These are phyloP conservation scores for Saccharomycopsis fermentans DNA, from an alignment of 805 yeast species.

Conservation along the genomic window DNA sequence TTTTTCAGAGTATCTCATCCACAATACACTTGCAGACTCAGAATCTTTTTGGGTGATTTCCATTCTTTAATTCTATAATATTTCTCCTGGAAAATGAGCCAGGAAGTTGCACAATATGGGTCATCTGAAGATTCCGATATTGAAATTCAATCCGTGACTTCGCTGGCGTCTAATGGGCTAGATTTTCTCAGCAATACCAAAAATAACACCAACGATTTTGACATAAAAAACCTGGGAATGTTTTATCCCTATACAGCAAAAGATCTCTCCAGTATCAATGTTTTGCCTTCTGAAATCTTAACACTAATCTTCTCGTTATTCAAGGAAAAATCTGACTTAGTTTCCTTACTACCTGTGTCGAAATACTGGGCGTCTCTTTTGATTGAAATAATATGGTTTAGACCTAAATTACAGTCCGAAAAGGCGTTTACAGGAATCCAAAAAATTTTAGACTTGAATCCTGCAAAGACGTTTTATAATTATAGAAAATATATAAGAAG, in stretches of 20 bases:
- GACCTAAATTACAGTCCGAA: slow-evolving; percentile 60
- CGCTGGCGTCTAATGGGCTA: not conserved
- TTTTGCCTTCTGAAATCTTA: slow-evolving; percentile 46
- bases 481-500: slow-evolving; percentile 64
- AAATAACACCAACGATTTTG: not conserved
- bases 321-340: slow-evolving; percentile 48
- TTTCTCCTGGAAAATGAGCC: not conserved
- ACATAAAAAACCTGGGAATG: slow-evolving; percentile 1
- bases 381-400: slow-evolving; percentile 76
- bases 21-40: no score
- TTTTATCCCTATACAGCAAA: slow-evolving; percentile 7
- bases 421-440: slow-evolving; percentile 42
- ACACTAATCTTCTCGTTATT: slow-evolving; percentile 57
- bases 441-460: slow-evolving; percentile 42
- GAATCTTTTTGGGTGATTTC: no score
- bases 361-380: slow-evolving; percentile 70
- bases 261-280: slow-evolving; percentile 12
- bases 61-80: not conserved
- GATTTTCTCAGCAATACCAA: not conserved
- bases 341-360: slow-evolving; percentile 60
- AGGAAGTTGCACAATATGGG: slow-evolving; percentile 1
- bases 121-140: slow-evolving; percentile 11
- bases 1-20: no score
- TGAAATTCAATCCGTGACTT: not conserved
- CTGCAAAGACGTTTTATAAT: slow-evolving; percentile 47